Base-by-base conservation (phyloP, 345 rosid genomes). In the Eutrema heterophyllum region DNA sequence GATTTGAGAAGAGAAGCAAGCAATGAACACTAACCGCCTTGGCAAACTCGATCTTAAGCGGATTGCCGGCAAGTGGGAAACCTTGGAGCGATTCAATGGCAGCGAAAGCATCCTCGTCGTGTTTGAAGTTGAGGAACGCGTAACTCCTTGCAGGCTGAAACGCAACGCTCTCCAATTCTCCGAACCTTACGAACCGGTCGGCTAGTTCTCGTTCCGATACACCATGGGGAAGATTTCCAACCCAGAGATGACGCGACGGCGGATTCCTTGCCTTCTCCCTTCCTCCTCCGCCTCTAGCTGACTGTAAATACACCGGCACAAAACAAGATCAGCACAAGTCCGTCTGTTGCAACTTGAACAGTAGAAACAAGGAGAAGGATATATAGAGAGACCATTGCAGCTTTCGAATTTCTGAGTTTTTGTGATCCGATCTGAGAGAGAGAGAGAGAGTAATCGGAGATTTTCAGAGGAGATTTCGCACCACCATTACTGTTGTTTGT, bases 211-310 rank as follows among this genome's bases (percentile, higher is more conserved):
- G 67, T 71, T 89, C 95, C 1, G 67, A 27, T 63, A 94, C 72
- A 63, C 78, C 72, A 36, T 87, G 96, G 21, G 97, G 82, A 66
- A 94, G 78, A 80, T 94, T 94, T 29, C 98, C 98, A 3, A 94
- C 88, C 97, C 97, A 94, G 8, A 94, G 84, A 79, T 94, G 97
- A 49, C 98, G 83, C 65, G 97, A 91, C 45, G 97, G 96, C 30
- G 89, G 93, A 58, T 81, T 79, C 63, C 33, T 75, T 56, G 49
- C 61, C 58, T 83, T 83, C 32, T 81, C 93, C 65, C 91, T 80
- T 57, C 86, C 83, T 55, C 73, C 82, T 30, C 84, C 81, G 39
- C 84, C 83, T 72, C 80, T 72, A 33, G 51, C 39, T 15, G 78
- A 75, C 87, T 86, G 81, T 44, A 48, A 39, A 65, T 71, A 65